These are phyloP conservation scores for Spathaspora hagerdaliae DNA, from an alignment of 805 yeast genomes.

Conservation along the genomic window DNA sequence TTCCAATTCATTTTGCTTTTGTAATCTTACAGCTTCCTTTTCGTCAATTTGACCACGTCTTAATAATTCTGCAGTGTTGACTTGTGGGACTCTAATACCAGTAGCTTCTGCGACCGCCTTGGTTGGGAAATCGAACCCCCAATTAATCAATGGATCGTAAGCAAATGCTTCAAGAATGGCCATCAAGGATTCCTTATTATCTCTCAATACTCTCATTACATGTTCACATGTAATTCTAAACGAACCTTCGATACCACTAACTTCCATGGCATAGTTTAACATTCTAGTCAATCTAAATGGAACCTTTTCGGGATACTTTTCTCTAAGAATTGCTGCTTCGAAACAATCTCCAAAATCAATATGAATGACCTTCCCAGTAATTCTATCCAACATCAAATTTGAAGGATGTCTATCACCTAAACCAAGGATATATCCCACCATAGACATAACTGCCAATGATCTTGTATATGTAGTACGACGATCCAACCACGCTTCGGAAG, in stretches of 20 bases:
- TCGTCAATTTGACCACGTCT: slow-evolving; percentile 74
- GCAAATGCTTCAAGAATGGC: slow-evolving; percentile 98
- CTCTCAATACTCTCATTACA: slow-evolving; percentile 92
- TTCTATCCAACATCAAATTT: slow-evolving; percentile 88
- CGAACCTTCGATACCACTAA: slow-evolving; percentile 96
- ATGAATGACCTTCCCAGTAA: slow-evolving; percentile 93
- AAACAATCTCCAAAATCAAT: slow-evolving; percentile 99
- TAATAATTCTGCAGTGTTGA: slow-evolving; percentile 65
- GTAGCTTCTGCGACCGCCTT: slow-evolving; percentile 72
- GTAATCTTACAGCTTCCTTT: slow-evolving; percentile 68
- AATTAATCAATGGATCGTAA: slow-evolving; percentile 94
- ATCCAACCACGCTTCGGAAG: slow-evolving; percentile 97
- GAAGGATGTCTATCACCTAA: slow-evolving; percentile 98
- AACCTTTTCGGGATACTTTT: slow-evolving; percentile 96
- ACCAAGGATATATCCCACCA: slow-evolving; percentile 96
- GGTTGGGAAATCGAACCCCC: slow-evolving; percentile 96
- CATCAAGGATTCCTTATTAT: slow-evolving; percentile 93
- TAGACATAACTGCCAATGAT: slow-evolving; percentile 96
- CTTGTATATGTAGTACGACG: slow-evolving; percentile 95
- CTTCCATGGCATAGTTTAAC: slow-evolving; percentile 98
- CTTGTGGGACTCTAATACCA: slow-evolving; percentile 62
- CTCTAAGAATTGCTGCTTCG: slow-evolving; percentile 95
- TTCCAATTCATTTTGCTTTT: slow-evolving; percentile 65
- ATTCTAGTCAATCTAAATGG: slow-evolving; percentile 95
- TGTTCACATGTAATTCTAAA: slow-evolving; percentile 95